These are phyloP conservation scores for Plasmodium inui DNA, from an alignment of 169 alveolate genomes.

Conservation along the genomic window DNA sequence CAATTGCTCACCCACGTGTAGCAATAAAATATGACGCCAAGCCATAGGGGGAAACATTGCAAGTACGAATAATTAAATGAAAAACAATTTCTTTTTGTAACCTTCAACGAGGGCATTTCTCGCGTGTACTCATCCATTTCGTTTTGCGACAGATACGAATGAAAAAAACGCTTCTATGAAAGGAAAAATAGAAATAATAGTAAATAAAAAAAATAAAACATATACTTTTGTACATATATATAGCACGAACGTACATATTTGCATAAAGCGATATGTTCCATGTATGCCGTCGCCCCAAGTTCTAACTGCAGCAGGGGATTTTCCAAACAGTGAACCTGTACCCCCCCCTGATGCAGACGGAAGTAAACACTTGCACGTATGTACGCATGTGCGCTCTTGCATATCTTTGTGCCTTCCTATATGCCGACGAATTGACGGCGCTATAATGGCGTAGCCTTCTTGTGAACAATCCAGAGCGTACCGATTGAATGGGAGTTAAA, in stretches of 20 bases:
- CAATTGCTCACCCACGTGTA: not conserved
- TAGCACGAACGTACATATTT: not conserved
- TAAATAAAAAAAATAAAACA: not conserved
- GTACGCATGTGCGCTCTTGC: not conserved
- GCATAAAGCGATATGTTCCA: not conserved
- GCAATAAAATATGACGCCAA: not conserved
- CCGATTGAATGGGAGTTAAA: not conserved
- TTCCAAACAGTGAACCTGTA: not conserved
- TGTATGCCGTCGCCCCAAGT: not conserved
- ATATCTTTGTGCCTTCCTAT: not conserved
- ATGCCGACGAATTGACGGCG: not conserved
- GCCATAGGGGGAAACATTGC: not conserved
- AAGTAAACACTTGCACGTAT: not conserved
- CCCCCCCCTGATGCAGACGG: not conserved
- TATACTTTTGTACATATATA: not conserved
- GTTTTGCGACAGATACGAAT: not conserved
- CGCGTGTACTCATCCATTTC: not conserved
- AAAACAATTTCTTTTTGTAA: not conserved
- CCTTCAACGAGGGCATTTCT: not conserved
- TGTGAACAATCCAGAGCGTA: not conserved
- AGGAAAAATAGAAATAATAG: not conserved
- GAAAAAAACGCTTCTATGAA: conserved; percentile 15
- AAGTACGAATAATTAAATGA: not conserved
- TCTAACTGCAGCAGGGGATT: not conserved
- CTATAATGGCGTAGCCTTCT: not conserved